These are phyloP conservation scores for Silene noctiflora DNA, from an alignment of 179 eudicot species.

Conservation along the genomic window DNA sequence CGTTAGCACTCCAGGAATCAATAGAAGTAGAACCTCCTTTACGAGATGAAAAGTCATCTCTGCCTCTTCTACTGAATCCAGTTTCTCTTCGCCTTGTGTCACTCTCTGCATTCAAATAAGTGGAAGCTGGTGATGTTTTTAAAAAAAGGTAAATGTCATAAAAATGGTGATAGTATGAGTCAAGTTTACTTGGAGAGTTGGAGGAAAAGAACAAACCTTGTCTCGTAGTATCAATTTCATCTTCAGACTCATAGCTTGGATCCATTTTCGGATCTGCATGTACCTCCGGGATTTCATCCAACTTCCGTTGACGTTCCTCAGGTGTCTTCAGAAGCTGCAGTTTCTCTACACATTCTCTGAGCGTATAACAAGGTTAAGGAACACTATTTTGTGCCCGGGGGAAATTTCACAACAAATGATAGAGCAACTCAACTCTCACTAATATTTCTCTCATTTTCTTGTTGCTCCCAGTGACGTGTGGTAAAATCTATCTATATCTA, in stretches of 20 bases:
- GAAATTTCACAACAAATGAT: not conserved
- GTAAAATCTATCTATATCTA: not conserved
- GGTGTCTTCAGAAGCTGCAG: constrained; percentile 86
- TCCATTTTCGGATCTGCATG: constrained; percentile 98
- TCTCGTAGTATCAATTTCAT: constrained; percentile 54
- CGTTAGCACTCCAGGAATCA: constrained; percentile 61
- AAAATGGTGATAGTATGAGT: not conserved
- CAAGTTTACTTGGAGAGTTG: constrained; percentile 6
- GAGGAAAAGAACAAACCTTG: constrained; percentile 26
- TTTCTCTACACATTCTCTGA: constrained; percentile 95
- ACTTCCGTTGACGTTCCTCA: constrained; percentile 87
- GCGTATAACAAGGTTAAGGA: constrained; percentile 77
- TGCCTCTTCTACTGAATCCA: constrained; percentile 53
- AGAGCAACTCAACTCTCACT: not conserved
- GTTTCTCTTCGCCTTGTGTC: constrained; percentile 46
- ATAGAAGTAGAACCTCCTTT: constrained; percentile 21
- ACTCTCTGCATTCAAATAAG: constrained; percentile 44
- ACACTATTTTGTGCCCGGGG: not conserved
- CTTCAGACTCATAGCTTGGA: constrained; percentile 74
- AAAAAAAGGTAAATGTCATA: not conserved
- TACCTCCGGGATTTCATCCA: constrained; percentile 80
- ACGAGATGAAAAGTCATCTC: constrained; percentile 61
- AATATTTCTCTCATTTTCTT: not conserved
- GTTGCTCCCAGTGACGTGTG: not conserved
- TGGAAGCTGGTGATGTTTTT: not conserved